Conservation (phyloP, 108 stramenopile genomes). For the Hondaea fermentalgiana region DNA sequence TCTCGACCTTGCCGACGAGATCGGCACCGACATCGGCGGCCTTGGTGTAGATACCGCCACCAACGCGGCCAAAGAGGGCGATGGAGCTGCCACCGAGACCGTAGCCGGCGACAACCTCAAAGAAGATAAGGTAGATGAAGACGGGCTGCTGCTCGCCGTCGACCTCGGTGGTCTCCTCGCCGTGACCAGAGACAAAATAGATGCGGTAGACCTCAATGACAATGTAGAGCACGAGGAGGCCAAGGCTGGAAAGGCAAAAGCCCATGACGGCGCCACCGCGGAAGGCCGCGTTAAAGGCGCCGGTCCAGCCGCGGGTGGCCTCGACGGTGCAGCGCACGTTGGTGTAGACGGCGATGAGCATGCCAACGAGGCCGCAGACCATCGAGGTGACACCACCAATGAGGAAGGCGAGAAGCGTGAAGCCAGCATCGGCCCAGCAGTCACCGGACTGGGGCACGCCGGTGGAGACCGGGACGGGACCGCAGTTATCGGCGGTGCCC, state of each 20-base stretch:
- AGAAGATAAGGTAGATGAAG: neutral
- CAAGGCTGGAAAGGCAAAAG: conserved; percentile 59
- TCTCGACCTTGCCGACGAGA: conserved; percentile 96
- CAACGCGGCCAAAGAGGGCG: conserved; percentile 99
- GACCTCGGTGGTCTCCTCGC: conserved; percentile 47
- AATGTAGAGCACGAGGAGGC: conserved; percentile 49
- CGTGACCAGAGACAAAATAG: conserved; percentile 4
- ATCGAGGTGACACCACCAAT: conserved; percentile 78
- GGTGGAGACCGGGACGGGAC: conserved; percentile 26
- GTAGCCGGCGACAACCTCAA: conserved; percentile 70
- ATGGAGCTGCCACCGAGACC: conserved; percentile 91
- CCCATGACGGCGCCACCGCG: conserved; percentile 87
- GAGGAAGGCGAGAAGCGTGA: conserved; percentile 82
- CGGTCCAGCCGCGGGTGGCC: conserved; percentile 71
- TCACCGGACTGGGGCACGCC: conserved; percentile 41
- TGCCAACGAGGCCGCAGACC: conserved; percentile 75
- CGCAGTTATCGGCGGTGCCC: conserved; percentile 51
- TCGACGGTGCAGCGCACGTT: conserved; percentile 87
- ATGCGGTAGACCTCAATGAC: neutral
- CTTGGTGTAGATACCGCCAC: conserved; percentile 98
- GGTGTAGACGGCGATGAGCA: conserved; percentile 93
- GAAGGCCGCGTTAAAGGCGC: conserved; percentile 63
- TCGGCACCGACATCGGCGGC: conserved; percentile 98
- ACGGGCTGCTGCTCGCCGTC: conserved; percentile 59
- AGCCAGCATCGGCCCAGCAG: conserved; percentile 28